phyloP scores from a whole-genome alignment of 768 basidiomycete species.

The Rickenella mellea region DNA sequence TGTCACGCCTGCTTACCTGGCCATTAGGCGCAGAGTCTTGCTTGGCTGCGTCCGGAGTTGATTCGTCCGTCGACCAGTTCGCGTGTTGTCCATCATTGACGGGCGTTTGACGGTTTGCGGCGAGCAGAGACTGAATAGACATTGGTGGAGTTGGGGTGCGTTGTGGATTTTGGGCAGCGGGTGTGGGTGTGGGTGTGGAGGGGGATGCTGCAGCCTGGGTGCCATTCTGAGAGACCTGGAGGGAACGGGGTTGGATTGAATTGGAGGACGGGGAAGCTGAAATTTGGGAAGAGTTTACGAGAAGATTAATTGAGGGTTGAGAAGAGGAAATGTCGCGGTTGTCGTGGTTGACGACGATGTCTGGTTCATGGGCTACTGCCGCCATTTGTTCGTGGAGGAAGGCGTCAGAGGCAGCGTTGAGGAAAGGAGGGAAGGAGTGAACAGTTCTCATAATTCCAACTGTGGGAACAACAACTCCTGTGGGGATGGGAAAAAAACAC shows the following conservation, averaged over 20 bases:
- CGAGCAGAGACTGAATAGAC: conserved; percentile 18
- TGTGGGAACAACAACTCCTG: conserved; percentile 40
- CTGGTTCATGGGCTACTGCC: too few species aligned
- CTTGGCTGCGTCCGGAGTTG: neutral
- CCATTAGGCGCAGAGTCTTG: neutral
- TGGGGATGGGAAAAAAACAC: conserved; percentile 36
- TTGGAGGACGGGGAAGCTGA: conserved; percentile 16
- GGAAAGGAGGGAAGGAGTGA: conserved; percentile 7
- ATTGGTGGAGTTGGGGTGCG: conserved; percentile 19
- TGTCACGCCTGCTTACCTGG: neutral
- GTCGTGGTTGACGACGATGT: too few species aligned
- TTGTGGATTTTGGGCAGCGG: conserved; percentile 27
- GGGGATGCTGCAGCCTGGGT: conserved; percentile 13
- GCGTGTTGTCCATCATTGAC: conserved; percentile 11
- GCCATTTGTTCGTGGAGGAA: too few species aligned
- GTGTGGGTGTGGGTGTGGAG: conserved; percentile 19
- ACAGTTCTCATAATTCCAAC: conserved; percentile 36
- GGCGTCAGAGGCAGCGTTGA: neutral
- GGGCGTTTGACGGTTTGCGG: conserved; percentile 10
- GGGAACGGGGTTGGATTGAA: conserved; percentile 23
- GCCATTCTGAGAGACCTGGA: conserved; percentile 21
- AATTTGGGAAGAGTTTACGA: conserved; percentile 24
- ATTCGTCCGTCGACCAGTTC: conserved; percentile 9
- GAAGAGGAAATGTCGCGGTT: conserved; percentile 33
- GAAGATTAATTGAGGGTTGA: conserved; percentile 31